A percentile compares a stretch with the other conserved stretches of the same genome.
Conservation (phyloP, 345 rosid genomes). For the Eucalyptus caleyi region DNA sequence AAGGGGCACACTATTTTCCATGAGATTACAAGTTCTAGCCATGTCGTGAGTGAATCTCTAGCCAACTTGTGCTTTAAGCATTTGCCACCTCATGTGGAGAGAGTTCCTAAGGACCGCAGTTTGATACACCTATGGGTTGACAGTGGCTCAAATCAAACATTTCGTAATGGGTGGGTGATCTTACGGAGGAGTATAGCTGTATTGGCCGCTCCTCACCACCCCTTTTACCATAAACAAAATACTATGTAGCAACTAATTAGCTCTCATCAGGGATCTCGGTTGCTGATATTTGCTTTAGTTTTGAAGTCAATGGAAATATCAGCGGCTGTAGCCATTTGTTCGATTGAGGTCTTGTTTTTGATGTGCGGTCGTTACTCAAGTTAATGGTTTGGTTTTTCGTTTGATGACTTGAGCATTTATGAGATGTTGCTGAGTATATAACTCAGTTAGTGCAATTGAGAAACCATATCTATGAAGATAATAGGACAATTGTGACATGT, state of each 20-base stretch:
- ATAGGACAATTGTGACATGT: neutral
- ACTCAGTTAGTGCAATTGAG: neutral
- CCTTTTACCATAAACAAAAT: neutral
- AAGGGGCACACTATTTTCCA: neutral
- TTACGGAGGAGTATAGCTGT: neutral
- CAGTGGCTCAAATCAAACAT: neutral
- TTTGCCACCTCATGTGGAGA: neutral
- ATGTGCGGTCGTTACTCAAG: neutral
- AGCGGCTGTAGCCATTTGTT: neutral
- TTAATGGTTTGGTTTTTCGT: neutral
- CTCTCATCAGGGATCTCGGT: neutral
- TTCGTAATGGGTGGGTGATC: neutral
- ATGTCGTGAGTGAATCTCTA: neutral
- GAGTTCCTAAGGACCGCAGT: neutral
- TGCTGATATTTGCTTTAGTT: neutral
- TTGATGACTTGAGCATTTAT: neutral
- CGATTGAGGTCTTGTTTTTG: neutral
- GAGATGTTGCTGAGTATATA: neutral
- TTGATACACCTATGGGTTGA: neutral
- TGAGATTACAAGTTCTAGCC: neutral
- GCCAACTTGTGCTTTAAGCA: neutral
- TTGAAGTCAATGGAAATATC: neutral
- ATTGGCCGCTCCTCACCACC: neutral
- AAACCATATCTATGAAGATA: neutral
- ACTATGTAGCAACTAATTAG: neutral